Evolutionary conservation across 257 asterid genomes (phyloP).

Genomic region (Solanum sejunctum): DNA sequence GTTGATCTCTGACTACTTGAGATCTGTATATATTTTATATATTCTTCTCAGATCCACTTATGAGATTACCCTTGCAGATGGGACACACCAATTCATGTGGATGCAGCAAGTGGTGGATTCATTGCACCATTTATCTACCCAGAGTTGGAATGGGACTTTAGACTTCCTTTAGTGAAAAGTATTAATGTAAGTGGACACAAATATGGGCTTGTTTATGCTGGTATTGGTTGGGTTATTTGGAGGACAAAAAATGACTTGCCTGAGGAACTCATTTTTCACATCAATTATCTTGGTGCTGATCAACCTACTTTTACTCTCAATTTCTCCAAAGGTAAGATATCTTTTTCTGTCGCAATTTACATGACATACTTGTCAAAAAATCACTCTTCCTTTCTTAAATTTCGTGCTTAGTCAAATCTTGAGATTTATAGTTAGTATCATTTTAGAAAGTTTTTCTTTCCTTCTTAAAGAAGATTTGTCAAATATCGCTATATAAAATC

Average conservation of each 20-base stretch:
- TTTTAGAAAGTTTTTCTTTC: too few species aligned
- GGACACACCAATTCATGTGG: constrained; percentile 31
- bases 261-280: constrained; percentile 24
- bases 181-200: constrained; percentile 31
- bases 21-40: too few species aligned
- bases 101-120: constrained; percentile 34
- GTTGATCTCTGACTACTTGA: too few species aligned
- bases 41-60: too few species aligned
- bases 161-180: constrained; percentile 26
- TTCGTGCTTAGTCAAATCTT: too few species aligned
- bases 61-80: not conserved
- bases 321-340: constrained; percentile 16
- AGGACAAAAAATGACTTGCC: constrained; percentile 22
- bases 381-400: too few species aligned
- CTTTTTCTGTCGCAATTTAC: not conserved
- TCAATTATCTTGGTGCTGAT: constrained; percentile 29
- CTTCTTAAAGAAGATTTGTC: not conserved
- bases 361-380: not conserved
- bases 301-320: constrained; percentile 28
- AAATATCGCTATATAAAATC: too few species aligned
- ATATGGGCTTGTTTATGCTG: constrained; percentile 30
- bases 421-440: too few species aligned
- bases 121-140: constrained; percentile 25
- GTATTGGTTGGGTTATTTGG: constrained; percentile 31
- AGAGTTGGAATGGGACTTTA: constrained; percentile 25